These are phyloP conservation scores for Cladosporium sp. DNA, from an alignment of 2,329 filamentous ascomycete species.

Conservation along the genomic window DNA sequence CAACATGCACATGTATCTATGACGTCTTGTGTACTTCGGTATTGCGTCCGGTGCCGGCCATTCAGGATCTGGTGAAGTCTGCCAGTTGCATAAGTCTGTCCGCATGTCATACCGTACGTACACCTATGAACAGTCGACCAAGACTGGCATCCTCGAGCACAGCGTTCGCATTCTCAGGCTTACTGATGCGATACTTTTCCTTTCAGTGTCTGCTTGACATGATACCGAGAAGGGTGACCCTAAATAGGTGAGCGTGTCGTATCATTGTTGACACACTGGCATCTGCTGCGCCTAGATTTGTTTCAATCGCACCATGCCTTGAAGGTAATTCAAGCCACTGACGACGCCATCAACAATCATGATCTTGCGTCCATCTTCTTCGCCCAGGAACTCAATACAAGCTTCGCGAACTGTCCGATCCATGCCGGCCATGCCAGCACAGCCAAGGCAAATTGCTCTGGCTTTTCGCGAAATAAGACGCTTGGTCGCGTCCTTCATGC, in stretches of 20 bases:
- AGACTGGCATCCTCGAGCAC: too few species aligned
- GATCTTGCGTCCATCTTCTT: slow-evolving; percentile 40
- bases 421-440: slow-evolving; percentile 59
- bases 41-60: neutral
- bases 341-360: slow-evolving; percentile 79
- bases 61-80: neutral
- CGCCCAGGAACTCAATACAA: slow-evolving; percentile 64
- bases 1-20: slow-evolving; percentile 3
- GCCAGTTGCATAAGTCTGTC: neutral
- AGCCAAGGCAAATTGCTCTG: slow-evolving; percentile 19
- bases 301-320: neutral
- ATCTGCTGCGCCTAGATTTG: neutral
- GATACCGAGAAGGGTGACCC: too few species aligned
- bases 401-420: slow-evolving; percentile 72
- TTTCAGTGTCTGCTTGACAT: too few species aligned
- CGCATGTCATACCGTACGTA: neutral
- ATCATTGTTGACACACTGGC: too few species aligned
- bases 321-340: slow-evolving; percentile 54
- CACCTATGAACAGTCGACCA: too few species aligned
- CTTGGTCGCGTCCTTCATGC: slow-evolving; percentile 70
- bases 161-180: too few species aligned
- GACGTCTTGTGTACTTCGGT: neutral
- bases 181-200: too few species aligned
- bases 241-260: neutral
- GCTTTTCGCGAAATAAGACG: slow-evolving; percentile 53